Evolutionary conservation across 1,284 basidiomycete genomes (phyloP).

Genomic region (Rhodofomes roseus): DNA sequence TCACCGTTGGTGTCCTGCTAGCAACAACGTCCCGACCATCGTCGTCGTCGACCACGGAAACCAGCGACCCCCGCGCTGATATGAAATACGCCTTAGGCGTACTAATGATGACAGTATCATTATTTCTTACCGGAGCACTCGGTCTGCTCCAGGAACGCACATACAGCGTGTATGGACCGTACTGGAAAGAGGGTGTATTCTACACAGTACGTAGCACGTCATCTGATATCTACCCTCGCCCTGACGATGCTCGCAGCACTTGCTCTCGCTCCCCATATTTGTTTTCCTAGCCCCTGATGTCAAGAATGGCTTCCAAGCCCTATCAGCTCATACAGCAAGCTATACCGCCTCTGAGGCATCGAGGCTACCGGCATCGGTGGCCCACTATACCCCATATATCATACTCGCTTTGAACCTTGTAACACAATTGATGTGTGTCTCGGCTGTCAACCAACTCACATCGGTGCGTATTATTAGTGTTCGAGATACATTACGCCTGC

Average conservation of each 20-base stretch:
- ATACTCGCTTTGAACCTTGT: conserved; percentile 68
- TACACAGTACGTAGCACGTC: conserved; percentile 54
- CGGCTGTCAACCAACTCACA: conserved; percentile 82
- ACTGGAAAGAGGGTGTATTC: conserved; percentile 87
- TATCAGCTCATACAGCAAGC: conserved; percentile 25
- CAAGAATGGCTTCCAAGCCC: conserved; percentile 46
- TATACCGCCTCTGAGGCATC: conserved; percentile 3
- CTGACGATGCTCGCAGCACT: conserved; percentile 41
- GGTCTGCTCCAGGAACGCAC: conserved; percentile 83
- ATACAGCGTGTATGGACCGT: conserved; percentile 67
- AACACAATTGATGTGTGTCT: conserved; percentile 84
- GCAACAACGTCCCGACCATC: conserved; percentile 70
- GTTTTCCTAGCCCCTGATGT: conserved; percentile 58
- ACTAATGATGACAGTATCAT: conserved; percentile 64
- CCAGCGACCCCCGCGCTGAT: conserved; percentile 32
- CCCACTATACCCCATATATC: conserved; percentile 38
- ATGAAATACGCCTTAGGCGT: conserved; percentile 66
- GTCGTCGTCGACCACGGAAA: conserved; percentile 26
- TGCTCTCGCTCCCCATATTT: conserved; percentile 75
- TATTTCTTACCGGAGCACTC: conserved; percentile 72
- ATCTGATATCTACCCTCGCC: neutral
- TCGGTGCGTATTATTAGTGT: conserved; percentile 47
- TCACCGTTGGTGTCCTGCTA: conserved; percentile 73
- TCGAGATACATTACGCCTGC: neutral
- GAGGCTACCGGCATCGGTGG: conserved; percentile 7